Conservation (phyloP, 2,329 filamentous ascomycete species). For the Fusarium torreyae region DNA sequence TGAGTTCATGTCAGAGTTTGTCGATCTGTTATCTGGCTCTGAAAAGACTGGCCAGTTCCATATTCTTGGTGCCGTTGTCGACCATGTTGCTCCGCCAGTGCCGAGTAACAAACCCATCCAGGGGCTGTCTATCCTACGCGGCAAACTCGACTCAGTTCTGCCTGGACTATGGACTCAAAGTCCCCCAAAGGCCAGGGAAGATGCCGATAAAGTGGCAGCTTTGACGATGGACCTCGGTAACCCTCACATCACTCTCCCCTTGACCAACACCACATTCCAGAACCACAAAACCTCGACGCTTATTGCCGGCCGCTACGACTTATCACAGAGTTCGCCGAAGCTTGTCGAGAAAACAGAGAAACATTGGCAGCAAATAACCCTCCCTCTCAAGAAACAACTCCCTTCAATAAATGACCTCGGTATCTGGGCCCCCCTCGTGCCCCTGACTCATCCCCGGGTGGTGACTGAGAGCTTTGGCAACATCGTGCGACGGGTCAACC, state of each 20-base stretch:
- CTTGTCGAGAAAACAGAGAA: conserved; percentile 55
- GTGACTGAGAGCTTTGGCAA: conserved; percentile 82
- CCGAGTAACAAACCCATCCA: conserved; percentile 52
- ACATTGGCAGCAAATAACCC: conserved; percentile 57
- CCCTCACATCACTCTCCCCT: conserved; percentile 68
- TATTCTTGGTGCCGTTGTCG: conserved; percentile 70
- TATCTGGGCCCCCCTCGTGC: conserved; percentile 67
- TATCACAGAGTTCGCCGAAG: conserved; percentile 38
- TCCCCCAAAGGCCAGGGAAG: conserved; percentile 47
- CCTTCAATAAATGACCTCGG: conserved; percentile 45
- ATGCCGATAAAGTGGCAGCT: conserved; percentile 57
- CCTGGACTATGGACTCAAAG: conserved; percentile 62
- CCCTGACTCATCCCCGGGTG: conserved; percentile 73
- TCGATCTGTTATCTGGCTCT: conserved; percentile 63
- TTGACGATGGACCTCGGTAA: conserved; percentile 60
- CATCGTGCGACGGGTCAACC: conserved; percentile 77
- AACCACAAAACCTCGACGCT: conserved; percentile 76
- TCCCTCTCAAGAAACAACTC: conserved; percentile 44
- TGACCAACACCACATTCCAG: conserved; percentile 84
- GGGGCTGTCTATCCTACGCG: conserved; percentile 69
- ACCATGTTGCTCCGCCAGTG: conserved; percentile 63
- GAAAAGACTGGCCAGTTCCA: conserved; percentile 58
- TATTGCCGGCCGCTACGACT: conserved; percentile 55
- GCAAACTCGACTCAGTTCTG: conserved; percentile 58
- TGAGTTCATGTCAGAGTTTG: conserved; percentile 60